Evolutionary conservation across 2,329 filamentous ascomycete species (phyloP).

Genomic region (Tolypocladium pustulatum): DNA sequence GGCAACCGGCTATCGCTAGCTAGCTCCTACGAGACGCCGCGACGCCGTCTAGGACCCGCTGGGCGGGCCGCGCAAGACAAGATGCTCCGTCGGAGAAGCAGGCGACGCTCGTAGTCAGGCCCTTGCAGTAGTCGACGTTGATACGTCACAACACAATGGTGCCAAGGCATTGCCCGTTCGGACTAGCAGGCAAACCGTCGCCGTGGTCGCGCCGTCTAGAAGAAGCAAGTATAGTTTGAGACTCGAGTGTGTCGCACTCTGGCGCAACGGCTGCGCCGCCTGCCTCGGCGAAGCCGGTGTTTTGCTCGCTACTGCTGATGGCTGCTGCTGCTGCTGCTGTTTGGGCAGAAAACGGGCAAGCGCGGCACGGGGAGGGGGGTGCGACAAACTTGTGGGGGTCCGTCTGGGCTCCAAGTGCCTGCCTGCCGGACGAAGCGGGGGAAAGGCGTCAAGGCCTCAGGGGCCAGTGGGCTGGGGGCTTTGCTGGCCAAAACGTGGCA

Average conservation of each 20-base stretch:
- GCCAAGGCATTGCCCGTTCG: no score
- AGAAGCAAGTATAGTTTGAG: not conserved
- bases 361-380: not conserved
- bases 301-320: not conserved
- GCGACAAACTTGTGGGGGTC: not conserved
- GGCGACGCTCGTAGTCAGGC: not conserved
- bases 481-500: not conserved
- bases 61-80: not conserved
- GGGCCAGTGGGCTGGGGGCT: not conserved
- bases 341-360: not conserved
- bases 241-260: not conserved
- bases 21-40: not conserved
- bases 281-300: not conserved
- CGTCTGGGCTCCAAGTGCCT: not conserved
- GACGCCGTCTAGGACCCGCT: not conserved
- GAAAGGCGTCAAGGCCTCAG: not conserved
- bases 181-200: no score
- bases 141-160: not conserved
- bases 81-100: not conserved
- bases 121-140: not conserved
- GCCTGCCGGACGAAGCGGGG: no score
- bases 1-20: not conserved
- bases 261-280: no score
- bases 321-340: not conserved
- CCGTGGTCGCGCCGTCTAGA: not conserved